A percentile compares a stretch with the other conserved stretches of the same genome.
Evolutionary conservation across 208 protist genomes (phyloP).

Genomic region (Wallacemonas rigidus): DNA sequence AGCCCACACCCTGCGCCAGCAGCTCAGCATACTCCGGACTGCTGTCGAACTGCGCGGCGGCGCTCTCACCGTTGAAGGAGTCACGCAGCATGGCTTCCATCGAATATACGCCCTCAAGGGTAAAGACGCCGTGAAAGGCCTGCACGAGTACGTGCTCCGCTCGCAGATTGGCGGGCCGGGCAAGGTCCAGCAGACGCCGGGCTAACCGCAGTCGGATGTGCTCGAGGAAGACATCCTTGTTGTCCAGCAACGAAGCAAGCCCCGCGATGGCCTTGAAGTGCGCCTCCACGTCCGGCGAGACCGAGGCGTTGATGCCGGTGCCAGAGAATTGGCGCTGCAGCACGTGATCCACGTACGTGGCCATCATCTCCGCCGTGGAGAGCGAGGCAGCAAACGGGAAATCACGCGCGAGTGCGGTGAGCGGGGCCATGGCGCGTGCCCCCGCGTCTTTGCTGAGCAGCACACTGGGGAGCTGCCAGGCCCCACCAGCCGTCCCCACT

Average conservation of each 20-base stretch:
- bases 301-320: slow-evolving; percentile 11
- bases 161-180: slow-evolving; percentile 34
- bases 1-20: slow-evolving; percentile 8
- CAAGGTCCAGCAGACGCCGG: slow-evolving; percentile 42
- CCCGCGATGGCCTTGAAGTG: slow-evolving; percentile 30
- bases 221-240: slow-evolving; percentile 71
- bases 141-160: slow-evolving; percentile 52
- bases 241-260: slow-evolving; percentile 51
- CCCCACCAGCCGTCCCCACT: slow-evolving; percentile 10
- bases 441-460: slow-evolving; percentile 55
- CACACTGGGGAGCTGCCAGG: slow-evolving; percentile 35
- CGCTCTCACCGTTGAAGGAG: slow-evolving; percentile 33
- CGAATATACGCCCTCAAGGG: slow-evolving; percentile 33
- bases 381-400: slow-evolving; percentile 28
- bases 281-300: slow-evolving; percentile 19
- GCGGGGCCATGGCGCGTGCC: slow-evolving; percentile 28
- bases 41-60: slow-evolving; percentile 30
- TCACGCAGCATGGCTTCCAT: slow-evolving; percentile 79
- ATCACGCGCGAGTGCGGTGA: slow-evolving; percentile 25
- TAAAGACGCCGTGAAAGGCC: slow-evolving; percentile 48
- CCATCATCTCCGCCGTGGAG: slow-evolving; percentile 41
- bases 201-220: slow-evolving; percentile 50
- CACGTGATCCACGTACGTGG: slow-evolving; percentile 49
- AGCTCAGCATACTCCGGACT: slow-evolving; percentile 25
- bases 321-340: slow-evolving; percentile 27